A percentile compares a stretch with the other conserved stretches of the same genome.
Conservation (phyloP, 2,329 filamentous ascomycete genomes). For the Eutypa lata region DNA sequence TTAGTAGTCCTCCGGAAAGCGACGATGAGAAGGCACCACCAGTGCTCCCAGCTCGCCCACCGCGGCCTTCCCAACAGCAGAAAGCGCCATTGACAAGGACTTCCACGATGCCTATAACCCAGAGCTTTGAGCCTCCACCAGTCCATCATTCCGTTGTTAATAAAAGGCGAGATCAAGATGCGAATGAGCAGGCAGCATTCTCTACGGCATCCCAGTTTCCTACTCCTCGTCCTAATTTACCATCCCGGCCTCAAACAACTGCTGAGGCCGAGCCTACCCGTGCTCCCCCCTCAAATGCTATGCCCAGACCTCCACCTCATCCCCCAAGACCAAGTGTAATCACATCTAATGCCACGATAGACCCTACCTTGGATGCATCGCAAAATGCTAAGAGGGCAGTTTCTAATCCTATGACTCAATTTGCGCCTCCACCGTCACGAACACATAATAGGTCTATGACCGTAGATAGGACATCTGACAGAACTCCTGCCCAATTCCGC, state of each 20-base stretch:
- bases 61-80: conserved; percentile 39
- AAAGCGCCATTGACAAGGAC: conserved; percentile 25
- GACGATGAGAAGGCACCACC: conserved; percentile 52
- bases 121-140: conserved; percentile 49
- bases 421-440: conserved; percentile 38
- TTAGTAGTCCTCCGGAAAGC: conserved; percentile 80
- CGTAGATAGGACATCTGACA: conserved; percentile 42
- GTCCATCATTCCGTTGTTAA: conserved; percentile 46
- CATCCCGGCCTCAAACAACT: conserved; percentile 42
- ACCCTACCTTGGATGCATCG: conserved; percentile 15
- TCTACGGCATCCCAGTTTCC: conserved; percentile 38
- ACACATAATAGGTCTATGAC: conserved; percentile 48
- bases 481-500: conserved; percentile 35
- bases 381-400: conserved; percentile 37
- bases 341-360: conserved; percentile 15
- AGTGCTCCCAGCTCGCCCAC: conserved; percentile 45
- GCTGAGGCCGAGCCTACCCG: conserved; percentile 29
- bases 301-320: conserved; percentile 40
- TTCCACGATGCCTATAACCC: conserved; percentile 25
- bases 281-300: conserved; percentile 21
- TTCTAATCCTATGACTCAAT: conserved; percentile 44
- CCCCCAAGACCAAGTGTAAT: conserved; percentile 35
- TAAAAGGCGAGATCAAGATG: conserved; percentile 42
- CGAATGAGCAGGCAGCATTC: conserved; percentile 35
- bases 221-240: conserved; percentile 48